phyloP scores from a whole-genome alignment of 192 early-diverging fungal species.

The Coemansia sp. region DNA sequence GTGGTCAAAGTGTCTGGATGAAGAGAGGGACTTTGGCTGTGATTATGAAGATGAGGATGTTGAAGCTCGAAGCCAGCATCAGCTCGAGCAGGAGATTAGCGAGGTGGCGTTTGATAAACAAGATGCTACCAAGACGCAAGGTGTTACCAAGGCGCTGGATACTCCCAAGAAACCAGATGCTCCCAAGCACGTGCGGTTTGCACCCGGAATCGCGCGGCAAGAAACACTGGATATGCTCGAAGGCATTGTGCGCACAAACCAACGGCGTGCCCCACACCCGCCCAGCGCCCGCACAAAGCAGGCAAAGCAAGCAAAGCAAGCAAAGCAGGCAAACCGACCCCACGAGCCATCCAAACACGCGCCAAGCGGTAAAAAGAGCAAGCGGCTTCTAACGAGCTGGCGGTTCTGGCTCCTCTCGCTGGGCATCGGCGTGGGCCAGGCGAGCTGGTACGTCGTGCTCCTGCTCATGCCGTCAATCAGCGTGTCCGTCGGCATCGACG shows the following conservation, averaged over 20 bases:
- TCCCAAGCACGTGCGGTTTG: constrained; percentile 38
- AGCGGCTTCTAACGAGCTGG: constrained; percentile 7
- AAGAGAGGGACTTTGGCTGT: too few species aligned
- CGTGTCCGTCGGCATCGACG: constrained; percentile 42
- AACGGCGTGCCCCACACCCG: neutral
- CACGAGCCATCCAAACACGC: too few species aligned
- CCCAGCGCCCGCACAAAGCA: too few species aligned
- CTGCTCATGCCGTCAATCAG: constrained; percentile 45
- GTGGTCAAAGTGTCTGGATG: constrained; percentile 46
- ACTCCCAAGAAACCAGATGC: neutral
- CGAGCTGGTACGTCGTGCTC: constrained; percentile 43
- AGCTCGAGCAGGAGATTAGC: neutral
- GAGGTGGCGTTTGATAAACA: too few species aligned
- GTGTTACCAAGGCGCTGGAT: too few species aligned
- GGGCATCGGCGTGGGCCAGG: constrained; percentile 40
- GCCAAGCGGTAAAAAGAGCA: too few species aligned
- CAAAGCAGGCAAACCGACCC: too few species aligned
- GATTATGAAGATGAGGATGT: too few species aligned
- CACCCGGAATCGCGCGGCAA: constrained; percentile 3
- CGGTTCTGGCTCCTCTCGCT: constrained; percentile 43
- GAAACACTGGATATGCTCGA: constrained; percentile 26
- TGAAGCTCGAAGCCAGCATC: too few species aligned
- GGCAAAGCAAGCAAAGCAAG: neutral
- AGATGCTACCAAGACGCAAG: too few species aligned
- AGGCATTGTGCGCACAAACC: neutral